Conservation (phyloP, 2,329 filamentous ascomycete genomes). For the Colletotrichum costaricense region DNA sequence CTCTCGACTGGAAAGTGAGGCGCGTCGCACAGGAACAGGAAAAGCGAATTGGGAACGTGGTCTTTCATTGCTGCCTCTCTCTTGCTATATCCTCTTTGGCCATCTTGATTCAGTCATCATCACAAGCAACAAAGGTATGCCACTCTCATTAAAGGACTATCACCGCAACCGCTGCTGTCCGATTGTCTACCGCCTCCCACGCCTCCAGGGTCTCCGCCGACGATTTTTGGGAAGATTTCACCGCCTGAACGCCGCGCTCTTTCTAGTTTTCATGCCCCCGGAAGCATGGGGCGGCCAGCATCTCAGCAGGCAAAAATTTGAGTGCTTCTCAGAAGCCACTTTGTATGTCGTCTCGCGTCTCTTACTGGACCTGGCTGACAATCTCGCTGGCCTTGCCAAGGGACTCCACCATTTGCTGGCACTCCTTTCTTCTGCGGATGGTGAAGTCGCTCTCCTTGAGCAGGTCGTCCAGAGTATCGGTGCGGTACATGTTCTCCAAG, state of each 20-base stretch:
- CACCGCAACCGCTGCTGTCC: conserved; percentile 22
- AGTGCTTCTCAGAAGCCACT: conserved; percentile 19
- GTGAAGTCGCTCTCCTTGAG: conserved; percentile 99
- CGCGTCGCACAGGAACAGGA: neutral
- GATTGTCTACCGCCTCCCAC: conserved; percentile 24
- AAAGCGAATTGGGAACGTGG: neutral
- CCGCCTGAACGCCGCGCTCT: conserved; percentile 31
- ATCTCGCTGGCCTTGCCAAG: conserved; percentile 92
- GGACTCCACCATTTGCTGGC: conserved; percentile 98
- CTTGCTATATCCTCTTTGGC: conserved; percentile 17
- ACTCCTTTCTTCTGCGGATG: conserved; percentile 93
- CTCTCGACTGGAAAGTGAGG: neutral
- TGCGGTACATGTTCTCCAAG: conserved; percentile 96
- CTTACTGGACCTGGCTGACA: conserved; percentile 81
- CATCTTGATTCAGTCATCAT: conserved; percentile 27
- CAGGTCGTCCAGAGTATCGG: conserved; percentile 88
- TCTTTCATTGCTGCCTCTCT: conserved; percentile 26
- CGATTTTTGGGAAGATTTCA: conserved; percentile 28
- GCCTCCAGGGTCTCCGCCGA: conserved; percentile 31
- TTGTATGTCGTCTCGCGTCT: conserved; percentile 8
- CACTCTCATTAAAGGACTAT: conserved; percentile 34
- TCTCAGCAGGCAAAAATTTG: conserved; percentile 23
- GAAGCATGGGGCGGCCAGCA: conserved; percentile 31
- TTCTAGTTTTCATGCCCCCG: conserved; percentile 25
- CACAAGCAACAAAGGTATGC: conserved; percentile 27